Evolutionary conservation across 768 basidiomycete genomes (phyloP).

Genomic region (Pleurotus tuber-regium): DNA sequence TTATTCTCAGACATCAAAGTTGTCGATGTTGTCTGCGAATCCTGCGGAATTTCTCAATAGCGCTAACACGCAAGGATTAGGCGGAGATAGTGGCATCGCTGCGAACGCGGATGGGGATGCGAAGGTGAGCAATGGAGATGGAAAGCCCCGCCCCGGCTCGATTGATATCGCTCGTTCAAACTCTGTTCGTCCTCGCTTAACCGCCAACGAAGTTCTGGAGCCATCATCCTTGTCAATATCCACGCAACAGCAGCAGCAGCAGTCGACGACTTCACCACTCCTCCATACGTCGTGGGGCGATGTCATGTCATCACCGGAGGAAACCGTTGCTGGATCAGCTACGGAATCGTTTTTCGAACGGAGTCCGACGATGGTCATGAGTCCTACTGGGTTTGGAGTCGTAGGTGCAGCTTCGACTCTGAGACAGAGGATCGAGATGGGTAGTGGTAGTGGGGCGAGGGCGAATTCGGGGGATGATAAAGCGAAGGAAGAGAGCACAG

Average conservation of each 20-base stretch:
- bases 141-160: not conserved
- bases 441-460: slow-evolving; percentile 15
- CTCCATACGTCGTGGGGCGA: slow-evolving; percentile 42
- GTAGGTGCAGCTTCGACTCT: slow-evolving; percentile 20
- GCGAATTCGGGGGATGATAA: slow-evolving; percentile 13
- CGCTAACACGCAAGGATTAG: too few species aligned
- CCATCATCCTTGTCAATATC: too few species aligned
- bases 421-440: slow-evolving; percentile 34
- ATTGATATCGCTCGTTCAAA: not conserved
- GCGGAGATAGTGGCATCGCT: too few species aligned
- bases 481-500: slow-evolving; percentile 7
- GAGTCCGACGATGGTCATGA: not conserved
- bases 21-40: too few species aligned
- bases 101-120: too few species aligned
- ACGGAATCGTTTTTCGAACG: not conserved
- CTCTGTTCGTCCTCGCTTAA: not conserved
- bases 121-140: too few species aligned
- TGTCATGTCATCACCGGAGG: slow-evolving; percentile 26
- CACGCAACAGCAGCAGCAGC: not conserved
- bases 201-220: not conserved
- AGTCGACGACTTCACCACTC: slow-evolving; percentile 28
- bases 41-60: too few species aligned
- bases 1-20: too few species aligned
- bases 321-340: not conserved
- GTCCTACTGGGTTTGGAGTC: too few species aligned